Percentiles rank a stretch among this genome's conserved stretches.
Evolutionary conservation across 1,284 basidiomycete genomes (phyloP).

Genomic region (Tilletia indica): DNA sequence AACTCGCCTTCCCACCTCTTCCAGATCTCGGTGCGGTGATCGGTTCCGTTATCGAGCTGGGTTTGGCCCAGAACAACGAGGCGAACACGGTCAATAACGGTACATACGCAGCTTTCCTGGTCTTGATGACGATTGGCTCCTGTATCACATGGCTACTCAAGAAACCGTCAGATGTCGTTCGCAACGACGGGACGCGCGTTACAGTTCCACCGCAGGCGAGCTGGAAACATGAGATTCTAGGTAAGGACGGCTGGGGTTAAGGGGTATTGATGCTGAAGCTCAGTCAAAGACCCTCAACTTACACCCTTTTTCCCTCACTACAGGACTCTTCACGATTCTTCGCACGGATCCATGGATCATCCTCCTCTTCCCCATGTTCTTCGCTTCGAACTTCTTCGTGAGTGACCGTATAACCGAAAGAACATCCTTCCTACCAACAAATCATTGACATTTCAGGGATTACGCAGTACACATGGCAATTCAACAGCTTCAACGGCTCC

Average conservation of each 20-base stretch:
- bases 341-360: constrained; percentile 41
- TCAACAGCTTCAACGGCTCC: constrained; percentile 22
- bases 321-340: constrained; percentile 35
- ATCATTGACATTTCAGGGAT: too few species aligned
- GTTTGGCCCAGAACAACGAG: constrained; percentile 39
- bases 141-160: constrained; percentile 31
- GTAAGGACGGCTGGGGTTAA: not conserved
- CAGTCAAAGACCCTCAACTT: not conserved
- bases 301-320: not conserved
- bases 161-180: constrained; percentile 37
- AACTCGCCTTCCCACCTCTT: constrained; percentile 24
- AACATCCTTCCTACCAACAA: too few species aligned
- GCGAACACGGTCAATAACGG: constrained; percentile 36
- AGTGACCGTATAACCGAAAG: too few species aligned
- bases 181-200: constrained; percentile 41
- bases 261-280: not conserved
- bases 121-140: constrained; percentile 41
- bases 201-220: constrained; percentile 35
- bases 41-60: constrained; percentile 67
- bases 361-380: constrained; percentile 44
- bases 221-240: constrained; percentile 39
- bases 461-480: constrained; percentile 45
- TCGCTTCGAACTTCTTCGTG: constrained; percentile 42
- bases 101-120: constrained; percentile 41
- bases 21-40: constrained; percentile 71